Evolutionary conservation across 2,329 filamentous ascomycete species (phyloP), one percentile per base, ranked within the genome.

Genomic region (Fusarium irregulare): DNA sequence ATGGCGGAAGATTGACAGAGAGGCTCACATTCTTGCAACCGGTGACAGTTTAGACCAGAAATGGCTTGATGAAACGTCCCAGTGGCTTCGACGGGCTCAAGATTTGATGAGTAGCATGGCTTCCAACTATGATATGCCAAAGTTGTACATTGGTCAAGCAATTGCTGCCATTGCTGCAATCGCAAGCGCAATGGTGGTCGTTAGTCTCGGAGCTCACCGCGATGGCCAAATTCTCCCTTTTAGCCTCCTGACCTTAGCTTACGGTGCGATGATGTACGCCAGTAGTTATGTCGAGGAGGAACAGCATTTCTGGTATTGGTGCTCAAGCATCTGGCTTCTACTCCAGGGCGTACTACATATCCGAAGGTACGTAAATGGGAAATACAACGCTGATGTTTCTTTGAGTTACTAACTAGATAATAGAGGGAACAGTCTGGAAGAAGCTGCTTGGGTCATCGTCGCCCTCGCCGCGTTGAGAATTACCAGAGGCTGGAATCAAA

Each of bases 251-350:
- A 87, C 87, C 1, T 49, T 90, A 0, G 79, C 87, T 0, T 97
- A 98, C 76, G 89, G 91, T 3, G 78, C 88, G 40, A 97, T 98
- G 89, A 98, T 98, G 94, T 98, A 98, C 80, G 95, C 94, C 12
- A 97, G 93, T 78, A 98, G 94, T 76, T 99, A 96, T 78, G 93
- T 99, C 4, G 96, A 99, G 80, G 96, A 99, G 81, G 96, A 99
- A 79, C 96, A 99, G 51, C 93, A 98, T 72, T 98, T 97, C 78
- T 99, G 96, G 96, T 98, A 99, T 80, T 98, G 95, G 94, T 81
- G 89, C 2, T 87, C 91, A 0, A 90, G 91, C 0, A 87, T 88
- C 9, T 97, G 92, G 92, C 76, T 92, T 32, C 80, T 83, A 3
- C 82, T 85, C 30, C 80, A 91, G 14, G 84, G 83, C 32, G 69